Evolutionary conservation across 148 eudicot genomes (phyloP), one percentile per base, ranked within the genome.

Genomic region (Polygonum aviculare): DNA sequence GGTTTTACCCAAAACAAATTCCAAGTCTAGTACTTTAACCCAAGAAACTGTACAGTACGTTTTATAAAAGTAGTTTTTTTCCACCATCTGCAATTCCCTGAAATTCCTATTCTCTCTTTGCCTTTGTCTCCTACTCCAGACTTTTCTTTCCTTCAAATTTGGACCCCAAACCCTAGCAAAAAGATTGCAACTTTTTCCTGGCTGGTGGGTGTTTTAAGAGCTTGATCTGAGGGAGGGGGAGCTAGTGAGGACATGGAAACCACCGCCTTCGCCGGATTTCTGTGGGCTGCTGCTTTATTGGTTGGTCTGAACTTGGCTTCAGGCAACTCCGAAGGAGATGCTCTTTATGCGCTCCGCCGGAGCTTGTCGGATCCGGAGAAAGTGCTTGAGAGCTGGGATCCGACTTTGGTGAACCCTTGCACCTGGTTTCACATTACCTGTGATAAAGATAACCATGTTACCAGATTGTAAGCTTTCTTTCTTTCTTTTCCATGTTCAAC

Each of bases 401-500:
- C 88, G 19, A 91, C 87, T 75, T 88, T 93, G 33, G 96, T 91
- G 48, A 85, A 84, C 80, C 96, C 98, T 19, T 93, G 98, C 75
- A 93, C 98, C 47, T 94, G 92, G 94, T 91, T 94, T 78, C 97
- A 90, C 78, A 78, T 94, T 84, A 90, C 93, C 52, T 93, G 98
- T 77, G 85, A 91, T 80, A 76, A 81, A 49, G 85, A 88, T 41
- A 85, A 82, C 69, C 88, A 70, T 47, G 96, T 93, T 72, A 91
- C 91, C 18, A 83, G 96, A 78, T 55, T 93, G 98, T 93, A 89
- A 35, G 65, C 65, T 59, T 59, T 59, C 14, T 0, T 9, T 21
- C 35, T 22, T 59, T 8, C 12, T 9, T 59, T 4, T 21, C 21
- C 12, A 5, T 59, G 22, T 8, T 59, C 41, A 39, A 39, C 41